These are phyloP conservation scores for Tricholoma sp. DNA, from an alignment of 768 basidiomycete genomes.

Conservation along the genomic window DNA sequence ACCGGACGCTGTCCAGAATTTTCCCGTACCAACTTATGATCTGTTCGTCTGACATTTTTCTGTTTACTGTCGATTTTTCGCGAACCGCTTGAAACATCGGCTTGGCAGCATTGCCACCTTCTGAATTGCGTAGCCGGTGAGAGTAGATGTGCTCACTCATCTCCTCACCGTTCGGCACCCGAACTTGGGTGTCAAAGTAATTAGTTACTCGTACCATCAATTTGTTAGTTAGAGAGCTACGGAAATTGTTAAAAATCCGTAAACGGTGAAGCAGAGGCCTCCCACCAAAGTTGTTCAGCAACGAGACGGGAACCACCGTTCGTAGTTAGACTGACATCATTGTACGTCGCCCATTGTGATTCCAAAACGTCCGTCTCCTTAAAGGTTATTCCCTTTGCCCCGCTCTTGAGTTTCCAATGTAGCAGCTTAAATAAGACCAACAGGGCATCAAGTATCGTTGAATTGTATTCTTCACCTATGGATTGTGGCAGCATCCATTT, in stretches of 20 bases:
- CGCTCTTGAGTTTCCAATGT: slow-evolving; percentile 94
- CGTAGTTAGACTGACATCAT: slow-evolving; percentile 85
- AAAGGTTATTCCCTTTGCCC: slow-evolving; percentile 88
- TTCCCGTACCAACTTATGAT: slow-evolving; percentile 88
- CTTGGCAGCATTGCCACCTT: slow-evolving; percentile 18
- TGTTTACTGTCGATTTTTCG: slow-evolving; percentile 27
- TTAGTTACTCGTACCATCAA: slow-evolving; percentile 89
- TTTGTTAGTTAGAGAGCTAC: slow-evolving; percentile 86
- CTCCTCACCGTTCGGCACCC: slow-evolving; percentile 54
- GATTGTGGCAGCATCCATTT: slow-evolving; percentile 89
- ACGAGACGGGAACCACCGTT: slow-evolving; percentile 85
- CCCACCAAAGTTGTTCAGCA: slow-evolving; percentile 93
- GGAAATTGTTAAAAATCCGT: not conserved
- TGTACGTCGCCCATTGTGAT: slow-evolving; percentile 92
- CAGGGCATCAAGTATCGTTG: slow-evolving; percentile 81
- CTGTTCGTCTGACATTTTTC: slow-evolving; percentile 76
- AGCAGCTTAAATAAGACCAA: slow-evolving; percentile 89
- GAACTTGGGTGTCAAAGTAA: slow-evolving; percentile 93
- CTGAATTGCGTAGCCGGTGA: slow-evolving; percentile 11
- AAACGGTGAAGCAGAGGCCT: not conserved
- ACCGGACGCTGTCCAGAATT: slow-evolving; percentile 85
- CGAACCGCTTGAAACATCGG: slow-evolving; percentile 30
- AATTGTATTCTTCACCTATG: slow-evolving; percentile 87
- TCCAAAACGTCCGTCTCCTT: slow-evolving; percentile 98
- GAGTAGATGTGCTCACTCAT: slow-evolving; percentile 19